Percentiles rank a stretch among this genome's conserved stretches.
phyloP scores from a whole-genome alignment of 139 green algal genomes.

The Eudorina sp. region DNA sequence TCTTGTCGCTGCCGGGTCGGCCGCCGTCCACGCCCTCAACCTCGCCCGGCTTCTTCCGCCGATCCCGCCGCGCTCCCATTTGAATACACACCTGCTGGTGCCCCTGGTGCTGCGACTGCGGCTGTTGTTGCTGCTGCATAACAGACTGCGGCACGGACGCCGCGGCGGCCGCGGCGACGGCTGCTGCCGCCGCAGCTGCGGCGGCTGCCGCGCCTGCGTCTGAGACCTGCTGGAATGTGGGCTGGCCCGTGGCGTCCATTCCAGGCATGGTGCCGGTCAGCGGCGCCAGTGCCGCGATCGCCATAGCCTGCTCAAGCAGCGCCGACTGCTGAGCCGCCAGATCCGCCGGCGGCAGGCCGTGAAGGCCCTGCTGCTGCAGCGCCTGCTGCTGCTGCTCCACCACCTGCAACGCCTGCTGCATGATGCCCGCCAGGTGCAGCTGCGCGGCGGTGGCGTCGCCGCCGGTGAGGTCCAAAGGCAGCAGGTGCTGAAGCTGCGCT shows the following conservation, averaged over 20 bases:
- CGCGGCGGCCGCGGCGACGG: neutral
- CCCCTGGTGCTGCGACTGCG: neutral
- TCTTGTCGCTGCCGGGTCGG: neutral
- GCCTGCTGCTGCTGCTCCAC: slow-evolving; percentile 14
- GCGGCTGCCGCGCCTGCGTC: slow-evolving; percentile 20
- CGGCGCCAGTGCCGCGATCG: neutral
- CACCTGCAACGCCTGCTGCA: slow-evolving; percentile 43
- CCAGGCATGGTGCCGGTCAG: neutral
- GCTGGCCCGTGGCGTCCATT: slow-evolving; percentile 12
- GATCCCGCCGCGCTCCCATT: neutral
- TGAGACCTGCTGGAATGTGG: neutral
- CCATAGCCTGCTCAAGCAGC: slow-evolving; percentile 43
- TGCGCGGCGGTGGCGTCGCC: slow-evolving; percentile 22
- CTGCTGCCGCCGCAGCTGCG: slow-evolving; percentile 11
- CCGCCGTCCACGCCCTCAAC: neutral
- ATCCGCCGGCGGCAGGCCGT: neutral
- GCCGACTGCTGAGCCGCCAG: slow-evolving; percentile 24
- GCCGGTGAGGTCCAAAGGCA: neutral
- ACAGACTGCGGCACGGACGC: slow-evolving; percentile 13
- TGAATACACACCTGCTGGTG: neutral
- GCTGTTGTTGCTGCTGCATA: slow-evolving; percentile 3
- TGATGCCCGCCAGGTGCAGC: slow-evolving; percentile 15
- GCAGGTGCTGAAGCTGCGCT: slow-evolving; percentile 41
- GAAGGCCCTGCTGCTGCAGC: neutral
- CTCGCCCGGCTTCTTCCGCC: slow-evolving; percentile 15